Evolutionary conservation across 345 rosid genomes (phyloP).

Genomic region (Populus simonii): DNA sequence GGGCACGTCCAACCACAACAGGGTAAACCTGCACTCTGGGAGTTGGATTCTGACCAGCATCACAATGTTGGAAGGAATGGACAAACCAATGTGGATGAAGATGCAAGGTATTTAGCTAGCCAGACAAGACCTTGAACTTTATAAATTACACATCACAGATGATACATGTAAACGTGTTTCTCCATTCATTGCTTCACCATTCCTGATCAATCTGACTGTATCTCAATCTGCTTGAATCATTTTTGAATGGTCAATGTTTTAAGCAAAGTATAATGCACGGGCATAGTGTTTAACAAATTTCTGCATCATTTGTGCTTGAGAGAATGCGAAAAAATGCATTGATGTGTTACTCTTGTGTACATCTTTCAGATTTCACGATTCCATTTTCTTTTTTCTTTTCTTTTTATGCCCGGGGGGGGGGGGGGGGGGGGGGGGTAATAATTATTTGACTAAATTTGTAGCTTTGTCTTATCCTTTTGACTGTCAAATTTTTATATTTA

Average conservation of each 20-base stretch:
- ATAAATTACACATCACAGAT: neutral
- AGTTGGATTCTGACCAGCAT: conserved; percentile 61
- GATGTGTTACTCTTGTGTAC: conserved; percentile 5
- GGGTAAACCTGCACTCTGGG: conserved; percentile 78
- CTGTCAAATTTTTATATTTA: conserved; percentile 32
- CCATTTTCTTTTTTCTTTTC: neutral
- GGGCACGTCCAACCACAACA: conserved; percentile 80
- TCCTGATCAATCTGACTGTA: neutral
- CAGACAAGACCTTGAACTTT: conserved; percentile 10
- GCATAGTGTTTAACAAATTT: conserved; percentile 7
- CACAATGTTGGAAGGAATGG: conserved; percentile 53
- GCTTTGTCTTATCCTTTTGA: conserved; percentile 6
- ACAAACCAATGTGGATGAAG: conserved; percentile 48
- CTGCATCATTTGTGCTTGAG: neutral
- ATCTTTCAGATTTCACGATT: neutral
- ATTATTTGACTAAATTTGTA: neutral
- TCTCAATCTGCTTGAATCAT: conserved; percentile 6
- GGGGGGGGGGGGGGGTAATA: neutral
- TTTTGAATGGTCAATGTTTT: conserved; percentile 15
- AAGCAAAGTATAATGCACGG: neutral
- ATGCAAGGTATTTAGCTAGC: conserved; percentile 55
- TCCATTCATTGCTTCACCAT: neutral
- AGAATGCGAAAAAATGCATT: neutral
- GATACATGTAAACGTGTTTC: neutral
- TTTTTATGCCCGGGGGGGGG: neutral